Base-by-base conservation (phyloP, 805 yeast species). In the Candida tammaniensis region DNA sequence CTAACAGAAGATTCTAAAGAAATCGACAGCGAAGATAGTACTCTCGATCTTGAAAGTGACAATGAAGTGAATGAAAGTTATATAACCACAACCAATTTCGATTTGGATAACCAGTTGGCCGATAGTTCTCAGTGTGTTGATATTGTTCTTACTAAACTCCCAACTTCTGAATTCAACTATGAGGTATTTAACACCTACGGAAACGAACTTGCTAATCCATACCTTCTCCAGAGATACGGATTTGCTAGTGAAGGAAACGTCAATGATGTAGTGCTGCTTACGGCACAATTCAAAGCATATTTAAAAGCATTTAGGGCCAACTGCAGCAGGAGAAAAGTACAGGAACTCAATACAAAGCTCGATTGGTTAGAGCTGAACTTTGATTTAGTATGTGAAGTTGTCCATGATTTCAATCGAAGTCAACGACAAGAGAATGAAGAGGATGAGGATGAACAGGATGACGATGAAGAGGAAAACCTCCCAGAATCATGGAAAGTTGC, bases 151-250 rank as follows among this genome's bases (percentile, higher is more conserved):
- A 62, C 67, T 13, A 54, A 52, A 10, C 51, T 57, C 1, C 74
- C 85, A 0, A 32, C 48, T 1, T 51, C 59, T 21, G 76, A 77
- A 6, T 54, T 64, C 9, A 42, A 47, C 4, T 51, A 45, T 38
- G 96, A 91, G 50, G 50, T 91, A 10, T 85, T 80, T 64, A 88
- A 86, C 58, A 79, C 93, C 0, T 89, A 88, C 48, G 97, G 96
- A 0, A 59, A 64, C 38, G 82, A 79, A 17, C 64, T 82, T 24
- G 59, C 80, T 11, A 86, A 85, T 46, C 67, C 83, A 0, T 70
- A 75, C 23, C 59, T 89, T 25, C 55, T 88, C 10, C 76, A 88
- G 10, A 71, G 85, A 37, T 89, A 88, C 53, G 96, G 96, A 1
- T 88, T 89, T 53, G 74, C 80, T 7, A 63, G 73, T 43, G 61